phyloP scores from a whole-genome alignment of 805 yeast species.

The Hanseniaspora osmophila region DNA sequence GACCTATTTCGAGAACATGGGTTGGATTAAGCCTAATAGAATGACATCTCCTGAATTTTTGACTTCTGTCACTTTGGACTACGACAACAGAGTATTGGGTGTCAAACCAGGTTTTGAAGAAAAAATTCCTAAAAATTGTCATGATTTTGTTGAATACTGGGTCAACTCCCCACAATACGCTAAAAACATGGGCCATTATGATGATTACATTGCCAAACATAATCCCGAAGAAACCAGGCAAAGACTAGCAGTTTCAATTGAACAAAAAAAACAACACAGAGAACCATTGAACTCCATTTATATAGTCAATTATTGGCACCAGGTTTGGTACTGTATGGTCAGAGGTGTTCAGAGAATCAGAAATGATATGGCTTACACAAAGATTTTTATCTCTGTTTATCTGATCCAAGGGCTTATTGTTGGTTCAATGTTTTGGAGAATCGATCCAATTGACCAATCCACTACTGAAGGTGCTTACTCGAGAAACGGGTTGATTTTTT shows the following conservation, averaged over 20 bases:
- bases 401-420: conserved; percentile 36
- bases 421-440: conserved; percentile 40
- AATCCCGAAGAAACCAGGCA: conserved; percentile 6
- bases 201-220: conserved; percentile 24
- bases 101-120: conserved; percentile 27
- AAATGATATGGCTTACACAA: conserved; percentile 32
- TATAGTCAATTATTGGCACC: conserved; percentile 35
- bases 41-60: conserved; percentile 48
- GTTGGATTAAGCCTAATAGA: conserved; percentile 40
- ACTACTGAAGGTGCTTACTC: conserved; percentile 33
- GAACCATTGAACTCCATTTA: conserved; percentile 32
- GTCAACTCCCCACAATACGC: conserved; percentile 29
- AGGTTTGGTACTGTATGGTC: conserved; percentile 29
- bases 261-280: conserved; percentile 34
- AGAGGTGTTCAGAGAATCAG: conserved; percentile 34
- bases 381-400: conserved; percentile 28
- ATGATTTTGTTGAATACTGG: conserved; percentile 41
- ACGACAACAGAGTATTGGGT: conserved; percentile 29
- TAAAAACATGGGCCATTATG: conserved; percentile 24
- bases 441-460: conserved; percentile 13
- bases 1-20: conserved; percentile 37
- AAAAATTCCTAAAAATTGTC: conserved; percentile 37
- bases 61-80: conserved; percentile 41
- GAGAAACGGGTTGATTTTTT: conserved; percentile 50
- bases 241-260: conserved; percentile 24